A percentile compares a stretch with the other conserved stretches of the same genome.
Conservation (phyloP, 805 yeast genomes). For the Pichia pseudocactophila region DNA sequence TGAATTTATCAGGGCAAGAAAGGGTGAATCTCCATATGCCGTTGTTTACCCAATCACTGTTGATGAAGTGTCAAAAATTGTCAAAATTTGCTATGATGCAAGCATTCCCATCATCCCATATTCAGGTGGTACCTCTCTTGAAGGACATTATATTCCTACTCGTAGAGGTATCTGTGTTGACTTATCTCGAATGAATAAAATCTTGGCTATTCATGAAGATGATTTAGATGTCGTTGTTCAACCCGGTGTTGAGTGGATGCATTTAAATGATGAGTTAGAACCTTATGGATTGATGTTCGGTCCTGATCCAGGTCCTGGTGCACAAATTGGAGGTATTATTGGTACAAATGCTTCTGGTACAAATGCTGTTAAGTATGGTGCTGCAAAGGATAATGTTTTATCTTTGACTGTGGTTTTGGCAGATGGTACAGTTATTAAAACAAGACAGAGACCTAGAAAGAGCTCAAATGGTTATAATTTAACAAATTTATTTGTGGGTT, state of each 20-base stretch:
- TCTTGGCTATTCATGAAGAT: slow-evolving; percentile 46
- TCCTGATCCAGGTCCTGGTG: slow-evolving; percentile 74
- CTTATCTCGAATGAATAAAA: slow-evolving; percentile 50
- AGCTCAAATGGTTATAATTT: slow-evolving; percentile 74
- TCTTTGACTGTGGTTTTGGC: slow-evolving; percentile 68
- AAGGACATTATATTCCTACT: slow-evolving; percentile 69
- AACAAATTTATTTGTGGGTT: slow-evolving; percentile 66
- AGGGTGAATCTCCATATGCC: slow-evolving; percentile 28
- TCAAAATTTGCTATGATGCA: slow-evolving; percentile 55
- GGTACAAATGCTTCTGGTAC: slow-evolving; percentile 76
- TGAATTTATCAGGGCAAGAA: slow-evolving; percentile 24
- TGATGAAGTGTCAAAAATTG: slow-evolving; percentile 54
- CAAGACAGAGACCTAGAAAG: slow-evolving; percentile 66
- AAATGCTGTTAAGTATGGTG: slow-evolving; percentile 69
- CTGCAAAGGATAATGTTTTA: slow-evolving; percentile 65
- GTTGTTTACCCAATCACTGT: slow-evolving; percentile 57
- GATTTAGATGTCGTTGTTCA: slow-evolving; percentile 72
- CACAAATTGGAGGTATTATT: slow-evolving; percentile 67
- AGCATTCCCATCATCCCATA: slow-evolving; percentile 63
- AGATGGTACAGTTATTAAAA: slow-evolving; percentile 70
- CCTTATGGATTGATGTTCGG: slow-evolving; percentile 56
- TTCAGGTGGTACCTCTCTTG: slow-evolving; percentile 71
- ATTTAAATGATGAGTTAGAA: slow-evolving; percentile 43
- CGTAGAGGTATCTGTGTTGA: slow-evolving; percentile 56
- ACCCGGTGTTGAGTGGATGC: slow-evolving; percentile 75